Evolutionary conservation across 768 basidiomycete genomes (phyloP), one percentile per base, ranked within the genome.

Genomic region (Boletus rubescentipes): DNA sequence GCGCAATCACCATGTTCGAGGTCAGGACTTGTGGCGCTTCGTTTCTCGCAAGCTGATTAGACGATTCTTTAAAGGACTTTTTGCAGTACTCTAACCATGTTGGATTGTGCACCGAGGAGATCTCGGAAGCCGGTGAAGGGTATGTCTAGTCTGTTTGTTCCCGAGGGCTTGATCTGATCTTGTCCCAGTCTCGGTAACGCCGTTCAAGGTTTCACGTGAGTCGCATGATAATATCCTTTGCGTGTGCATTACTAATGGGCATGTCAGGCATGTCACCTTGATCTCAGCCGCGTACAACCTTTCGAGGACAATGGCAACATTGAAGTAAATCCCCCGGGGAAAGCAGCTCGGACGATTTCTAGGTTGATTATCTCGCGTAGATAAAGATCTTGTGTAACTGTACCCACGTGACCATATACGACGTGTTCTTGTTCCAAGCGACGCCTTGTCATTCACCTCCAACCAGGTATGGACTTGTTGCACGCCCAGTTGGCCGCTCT

Each of bases 141-240:
- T 89, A 59, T 51, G 82, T 73, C 5, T 20, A 26, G 26, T 30
- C n/a, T n/a, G 16, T 39, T 43, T 52, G 2, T 11, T 5, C 20
- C 4, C 1, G 10, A 31, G n/a, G 2, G 26, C 23, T 37, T 30
- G 8, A 42, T 32, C 52, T 51, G 30, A 58, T 41, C 41, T 18
- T 42, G 43, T 46, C 15, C 7, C 46, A 91, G 90, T 14, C 78
- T 93, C 37, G 91, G 91, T 6, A 93, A 93, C 58, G 87, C 91
- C 2, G 91, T 93, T 18, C 91, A 93, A 71, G 91, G 90, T 32
- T 93, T 93, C 71, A 93, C 91, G 87, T 89, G 70, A 60, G 88
- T 26, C 26, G 26, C 80, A 12, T 31, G 23, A 29, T 18, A 20
- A 36, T 38, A 5, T 39, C 5, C 12, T 34, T 41, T 34, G 30